Evolutionary conservation across 2,329 filamentous ascomycete species (phyloP).

Genomic region (Alternaria triticimaculans): DNA sequence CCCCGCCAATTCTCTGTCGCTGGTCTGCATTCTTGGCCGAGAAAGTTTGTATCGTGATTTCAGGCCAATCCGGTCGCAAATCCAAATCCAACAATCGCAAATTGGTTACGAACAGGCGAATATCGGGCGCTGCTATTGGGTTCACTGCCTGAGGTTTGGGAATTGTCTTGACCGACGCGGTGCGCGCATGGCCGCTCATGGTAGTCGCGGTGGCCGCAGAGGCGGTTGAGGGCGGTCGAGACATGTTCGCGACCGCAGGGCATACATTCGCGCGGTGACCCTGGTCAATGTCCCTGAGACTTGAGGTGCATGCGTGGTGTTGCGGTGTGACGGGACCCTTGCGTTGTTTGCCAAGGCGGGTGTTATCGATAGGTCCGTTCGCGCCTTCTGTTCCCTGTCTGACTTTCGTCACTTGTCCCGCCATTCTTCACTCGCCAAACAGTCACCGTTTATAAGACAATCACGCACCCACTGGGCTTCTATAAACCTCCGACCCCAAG

Average conservation of each 20-base stretch:
- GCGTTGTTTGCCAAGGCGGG: constrained; percentile 25
- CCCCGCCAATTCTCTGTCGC: constrained; percentile 79
- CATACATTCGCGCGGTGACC: neutral
- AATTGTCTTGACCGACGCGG: constrained; percentile 43
- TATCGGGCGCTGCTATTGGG: constrained; percentile 34
- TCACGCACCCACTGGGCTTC: neutral
- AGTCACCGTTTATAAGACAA: constrained; percentile 1
- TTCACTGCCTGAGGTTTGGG: constrained; percentile 29
- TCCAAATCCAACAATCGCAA: constrained; percentile 84
- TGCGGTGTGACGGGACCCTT: constrained; percentile 17
- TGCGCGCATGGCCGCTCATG: constrained; percentile 32
- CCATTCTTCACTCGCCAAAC: constrained; percentile 11
- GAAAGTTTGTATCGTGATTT: constrained; percentile 74
- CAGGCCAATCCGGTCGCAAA: constrained; percentile 77
- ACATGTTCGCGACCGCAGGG: constrained; percentile 27
- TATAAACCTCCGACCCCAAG: neutral
- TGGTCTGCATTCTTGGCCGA: constrained; percentile 73
- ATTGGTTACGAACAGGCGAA: constrained; percentile 77
- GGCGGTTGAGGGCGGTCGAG: constrained; percentile 33
- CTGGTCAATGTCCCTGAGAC: neutral
- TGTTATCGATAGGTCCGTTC: constrained; percentile 42
- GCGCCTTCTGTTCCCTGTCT: constrained; percentile 51
- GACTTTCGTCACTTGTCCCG: constrained; percentile 10
- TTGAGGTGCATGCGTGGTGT: constrained; percentile 10
- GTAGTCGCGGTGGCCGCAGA: constrained; percentile 28